These are phyloP conservation scores for Diplotaxis tenuifolia DNA, from an alignment of 345 rosid species.

Conservation along the genomic window DNA sequence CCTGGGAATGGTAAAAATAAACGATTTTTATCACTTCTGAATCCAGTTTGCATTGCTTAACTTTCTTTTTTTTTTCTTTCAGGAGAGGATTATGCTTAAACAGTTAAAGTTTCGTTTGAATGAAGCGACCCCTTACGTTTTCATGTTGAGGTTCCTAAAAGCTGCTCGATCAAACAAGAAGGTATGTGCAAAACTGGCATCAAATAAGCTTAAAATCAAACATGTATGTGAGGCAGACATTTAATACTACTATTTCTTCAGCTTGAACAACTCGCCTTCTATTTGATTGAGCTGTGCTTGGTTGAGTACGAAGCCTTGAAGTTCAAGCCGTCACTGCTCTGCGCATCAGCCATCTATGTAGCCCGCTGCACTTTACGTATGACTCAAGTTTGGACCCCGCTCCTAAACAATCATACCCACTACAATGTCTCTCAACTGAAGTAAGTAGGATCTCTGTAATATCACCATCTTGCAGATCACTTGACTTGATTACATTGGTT, in stretches of 20 bases:
- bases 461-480: not conserved
- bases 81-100: constrained; percentile 82
- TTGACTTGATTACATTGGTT: constrained; percentile 3
- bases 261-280: constrained; percentile 85
- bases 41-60: not conserved
- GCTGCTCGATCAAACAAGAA: constrained; percentile 78
- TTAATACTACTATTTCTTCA: constrained; percentile 31
- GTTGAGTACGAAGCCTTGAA: constrained; percentile 75
- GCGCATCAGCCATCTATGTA: constrained; percentile 86
- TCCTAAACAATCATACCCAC: constrained; percentile 60
- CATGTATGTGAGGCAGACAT: not conserved
- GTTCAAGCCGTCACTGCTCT: constrained; percentile 76
- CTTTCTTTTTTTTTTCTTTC: constrained; percentile 11
- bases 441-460: constrained; percentile 35
- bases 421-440: constrained; percentile 66
- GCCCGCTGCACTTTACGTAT: constrained; percentile 69
- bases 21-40: not conserved
- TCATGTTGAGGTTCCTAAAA: constrained; percentile 91
- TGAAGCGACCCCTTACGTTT: constrained; percentile 82
- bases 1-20: constrained; percentile 59
- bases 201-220: not conserved
- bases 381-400: constrained; percentile 72
- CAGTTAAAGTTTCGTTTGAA: constrained; percentile 81
- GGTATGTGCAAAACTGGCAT: constrained; percentile 39
- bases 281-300: constrained; percentile 78